Evolutionary conservation across 2,329 filamentous ascomycete species (phyloP).

Genomic region (Talaromyces amestolkiae): DNA sequence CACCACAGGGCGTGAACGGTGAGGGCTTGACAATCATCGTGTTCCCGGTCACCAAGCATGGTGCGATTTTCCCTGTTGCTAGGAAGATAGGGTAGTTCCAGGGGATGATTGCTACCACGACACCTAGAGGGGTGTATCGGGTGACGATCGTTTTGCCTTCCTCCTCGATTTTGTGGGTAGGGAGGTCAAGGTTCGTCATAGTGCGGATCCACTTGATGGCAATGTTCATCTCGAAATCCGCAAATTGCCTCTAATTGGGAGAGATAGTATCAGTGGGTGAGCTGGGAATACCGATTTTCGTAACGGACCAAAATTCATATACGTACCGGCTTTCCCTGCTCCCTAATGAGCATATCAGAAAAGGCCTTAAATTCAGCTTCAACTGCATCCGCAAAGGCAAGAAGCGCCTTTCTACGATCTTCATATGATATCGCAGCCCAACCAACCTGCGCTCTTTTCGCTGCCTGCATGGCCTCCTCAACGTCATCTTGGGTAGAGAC

Average conservation of each 20-base stretch:
- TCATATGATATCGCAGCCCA: background rate
- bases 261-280: background rate
- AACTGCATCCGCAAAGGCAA: background rate
- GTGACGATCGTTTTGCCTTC: conserved; percentile 36
- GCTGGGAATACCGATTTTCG: no score
- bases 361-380: background rate
- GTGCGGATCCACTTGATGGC: background rate
- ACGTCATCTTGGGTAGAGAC: background rate
- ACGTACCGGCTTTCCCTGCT: background rate
- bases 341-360: background rate
- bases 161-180: background rate
- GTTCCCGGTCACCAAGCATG: conserved; percentile 53
- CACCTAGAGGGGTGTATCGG: conserved; percentile 40
- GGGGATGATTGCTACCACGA: conserved; percentile 55
- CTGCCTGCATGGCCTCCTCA: background rate
- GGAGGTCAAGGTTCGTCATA: background rate
- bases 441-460: background rate
- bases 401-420: background rate
- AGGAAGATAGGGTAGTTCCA: conserved; percentile 60
- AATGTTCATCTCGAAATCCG: background rate
- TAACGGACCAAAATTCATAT: background rate
- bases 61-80: conserved; percentile 51
- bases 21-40: conserved; percentile 56
- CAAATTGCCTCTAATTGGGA: background rate
- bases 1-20: background rate